Evolutionary conservation across 1,139 yeast genomes (phyloP).

Genomic region (Magnusiomyces fungicola): DNA sequence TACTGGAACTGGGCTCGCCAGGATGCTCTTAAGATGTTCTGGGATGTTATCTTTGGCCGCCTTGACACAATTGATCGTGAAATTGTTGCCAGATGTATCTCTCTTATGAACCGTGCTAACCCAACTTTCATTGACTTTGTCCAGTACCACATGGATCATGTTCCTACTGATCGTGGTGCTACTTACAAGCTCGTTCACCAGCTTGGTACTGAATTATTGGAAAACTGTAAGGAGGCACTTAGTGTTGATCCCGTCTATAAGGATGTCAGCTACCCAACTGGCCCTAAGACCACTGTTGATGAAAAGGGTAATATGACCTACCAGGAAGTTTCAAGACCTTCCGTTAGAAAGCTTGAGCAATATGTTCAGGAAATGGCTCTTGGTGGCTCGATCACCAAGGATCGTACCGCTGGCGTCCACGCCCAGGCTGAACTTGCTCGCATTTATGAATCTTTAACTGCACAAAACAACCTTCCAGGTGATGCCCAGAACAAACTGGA

Average conservation of each 20-base stretch:
- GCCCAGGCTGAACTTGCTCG: conserved; percentile 71
- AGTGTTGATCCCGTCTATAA: conserved; percentile 84
- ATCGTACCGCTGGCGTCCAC: conserved; percentile 52
- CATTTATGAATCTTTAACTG: conserved; percentile 72
- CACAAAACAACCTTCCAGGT: conserved; percentile 47
- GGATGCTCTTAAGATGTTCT: conserved; percentile 89
- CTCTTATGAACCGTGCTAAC: conserved; percentile 95
- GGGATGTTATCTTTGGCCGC: conserved; percentile 91
- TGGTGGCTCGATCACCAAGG: conserved; percentile 74
- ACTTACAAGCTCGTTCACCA: conserved; percentile 80
- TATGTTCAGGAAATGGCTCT: conserved; percentile 95
- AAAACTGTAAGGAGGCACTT: conserved; percentile 86
- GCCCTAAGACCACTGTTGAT: conserved; percentile 86
- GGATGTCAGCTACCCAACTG: conserved; percentile 90
- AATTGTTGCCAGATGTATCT: conserved; percentile 91
- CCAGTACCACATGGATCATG: conserved; percentile 95
- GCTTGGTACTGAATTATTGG: conserved; percentile 88
- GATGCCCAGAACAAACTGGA: conserved; percentile 69
- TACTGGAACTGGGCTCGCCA: conserved; percentile 99
- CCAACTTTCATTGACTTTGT: conserved; percentile 90
- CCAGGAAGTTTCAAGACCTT: conserved; percentile 78
- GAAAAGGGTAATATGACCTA: conserved; percentile 81
- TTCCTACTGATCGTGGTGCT: conserved; percentile 85
- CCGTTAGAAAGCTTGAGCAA: conserved; percentile 91
- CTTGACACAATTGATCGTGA: conserved; percentile 88